Evolutionary conservation across 768 basidiomycete genomes (phyloP).

Genomic region (Agaricus sinodeliciosus): DNA sequence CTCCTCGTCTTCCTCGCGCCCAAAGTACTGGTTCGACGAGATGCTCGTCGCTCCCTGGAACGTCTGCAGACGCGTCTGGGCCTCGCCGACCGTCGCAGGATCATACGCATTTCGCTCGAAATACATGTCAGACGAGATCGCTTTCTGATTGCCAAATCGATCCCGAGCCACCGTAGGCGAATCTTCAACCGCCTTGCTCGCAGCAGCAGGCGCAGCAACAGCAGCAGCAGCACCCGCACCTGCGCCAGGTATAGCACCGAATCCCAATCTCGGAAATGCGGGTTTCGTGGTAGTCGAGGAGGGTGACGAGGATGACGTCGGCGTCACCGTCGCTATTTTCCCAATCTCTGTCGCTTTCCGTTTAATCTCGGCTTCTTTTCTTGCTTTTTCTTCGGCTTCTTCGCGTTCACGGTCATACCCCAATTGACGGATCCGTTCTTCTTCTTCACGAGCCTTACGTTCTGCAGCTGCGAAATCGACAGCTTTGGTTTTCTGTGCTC

Average conservation of each 20-base stretch:
- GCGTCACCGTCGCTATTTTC: constrained; percentile 20
- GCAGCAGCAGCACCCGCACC: constrained; percentile 43
- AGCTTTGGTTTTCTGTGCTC: constrained; percentile 81
- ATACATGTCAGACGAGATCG: constrained; percentile 97
- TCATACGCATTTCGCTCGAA: constrained; percentile 90
- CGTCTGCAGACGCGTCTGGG: constrained; percentile 69
- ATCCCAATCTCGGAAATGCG: constrained; percentile 70
- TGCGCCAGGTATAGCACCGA: constrained; percentile 72
- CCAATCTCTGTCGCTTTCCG: constrained; percentile 32
- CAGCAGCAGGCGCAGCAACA: constrained; percentile 22
- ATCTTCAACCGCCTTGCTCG: constrained; percentile 41
- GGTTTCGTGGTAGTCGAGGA: constrained; percentile 18
- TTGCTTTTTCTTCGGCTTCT: constrained; percentile 73
- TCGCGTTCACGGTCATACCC: constrained; percentile 87
- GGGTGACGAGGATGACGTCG: constrained; percentile 18
- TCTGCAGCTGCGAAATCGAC: constrained; percentile 96
- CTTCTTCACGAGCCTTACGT: constrained; percentile 83
- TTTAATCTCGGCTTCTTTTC: constrained; percentile 51
- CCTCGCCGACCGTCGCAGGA: constrained; percentile 60
- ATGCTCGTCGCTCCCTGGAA: constrained; percentile 94
- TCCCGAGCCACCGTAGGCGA: constrained; percentile 78
- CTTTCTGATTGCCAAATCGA: constrained; percentile 89
- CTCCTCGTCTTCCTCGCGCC: constrained; percentile 80
- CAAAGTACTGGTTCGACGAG: constrained; percentile 95
- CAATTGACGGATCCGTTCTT: constrained; percentile 84